Base-by-base conservation (phyloP, 176 grass and related monocot genomes). In the Dactylis glomerata region DNA sequence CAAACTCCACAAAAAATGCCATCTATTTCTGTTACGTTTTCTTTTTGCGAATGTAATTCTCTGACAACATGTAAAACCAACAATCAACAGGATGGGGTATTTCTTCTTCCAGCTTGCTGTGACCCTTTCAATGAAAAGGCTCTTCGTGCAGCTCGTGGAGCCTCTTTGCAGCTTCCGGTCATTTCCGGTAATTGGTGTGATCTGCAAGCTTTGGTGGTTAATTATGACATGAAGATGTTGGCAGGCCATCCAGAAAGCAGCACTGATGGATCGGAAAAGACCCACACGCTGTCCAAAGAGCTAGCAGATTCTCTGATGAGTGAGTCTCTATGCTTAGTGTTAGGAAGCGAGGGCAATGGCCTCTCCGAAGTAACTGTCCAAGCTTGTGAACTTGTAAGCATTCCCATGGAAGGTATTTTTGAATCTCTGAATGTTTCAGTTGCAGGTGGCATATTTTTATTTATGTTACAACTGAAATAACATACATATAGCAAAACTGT, bases 361-460 rank as follows among this genome's bases (percentile, higher is more conserved):
- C 87, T 98, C 11, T 95, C 91, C 52, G 22, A 73, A 70, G 86
- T 92, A 41, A 82, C 91, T 27, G 9, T 88, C 30, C 75, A 92
- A 62, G 80, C 83, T 20, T 89, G 92, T 78, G 78, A 95, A 32
- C 92, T 98, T 82, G 86, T 98, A 75, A 93, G 86, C 83, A 95
- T 98, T 87, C 93, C 96, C 47, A 98, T 95, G 93, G 87, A 90
- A 87, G 91, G 96, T 54, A 88, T 84, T 86, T 98, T 93, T 56
- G 96, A 98, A 83, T 98, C 96, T 57, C 81, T 98, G 66, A 98
- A 98, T 95, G 96, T 98, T 90, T 93, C 96, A 23, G 93, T 98
- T 70, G 91, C 96, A 13, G 93, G 96, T 80, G 96, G 96, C 44
- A 95, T 98, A 61, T 92, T 98, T 78, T 90, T 98, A 58, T 95